Conservation (phyloP, 768 basidiomycete genomes). For the Cyathus striatus region DNA sequence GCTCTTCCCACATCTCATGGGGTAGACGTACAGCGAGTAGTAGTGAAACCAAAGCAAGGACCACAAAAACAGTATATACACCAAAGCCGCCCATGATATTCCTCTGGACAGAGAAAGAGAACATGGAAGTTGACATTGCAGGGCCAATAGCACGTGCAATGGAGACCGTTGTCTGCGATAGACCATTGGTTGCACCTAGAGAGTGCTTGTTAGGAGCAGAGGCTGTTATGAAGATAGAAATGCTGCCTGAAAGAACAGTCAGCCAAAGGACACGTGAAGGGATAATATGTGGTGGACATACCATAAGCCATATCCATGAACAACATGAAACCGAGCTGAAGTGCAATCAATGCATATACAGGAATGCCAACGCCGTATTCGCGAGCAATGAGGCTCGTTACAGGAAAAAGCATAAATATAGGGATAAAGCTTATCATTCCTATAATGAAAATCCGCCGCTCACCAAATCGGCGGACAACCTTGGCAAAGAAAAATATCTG, state of each 20-base stretch:
- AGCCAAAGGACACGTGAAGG: background rate
- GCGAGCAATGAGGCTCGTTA: constrained; percentile 34
- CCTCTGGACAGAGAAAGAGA: constrained; percentile 45
- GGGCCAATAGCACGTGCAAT: constrained; percentile 47
- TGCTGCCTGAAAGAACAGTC: constrained; percentile 27
- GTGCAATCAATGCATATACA: constrained; percentile 30
- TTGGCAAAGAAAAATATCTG: constrained; percentile 36
- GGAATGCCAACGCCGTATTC: constrained; percentile 22
- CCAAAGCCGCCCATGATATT: constrained; percentile 46
- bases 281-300: constrained; percentile 13
- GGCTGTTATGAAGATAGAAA: constrained; percentile 47
- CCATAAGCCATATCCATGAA: constrained; percentile 39
- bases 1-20: constrained; percentile 30
- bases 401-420: constrained; percentile 35
- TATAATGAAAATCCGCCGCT: constrained; percentile 31
- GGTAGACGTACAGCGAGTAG: constrained; percentile 34
- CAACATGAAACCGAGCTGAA: constrained; percentile 20
- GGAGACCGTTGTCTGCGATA: constrained; percentile 39
- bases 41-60: constrained; percentile 28
- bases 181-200: constrained; percentile 49
- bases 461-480: constrained; percentile 35
- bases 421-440: constrained; percentile 32
- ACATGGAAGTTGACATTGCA: constrained; percentile 42
- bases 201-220: constrained; percentile 46
- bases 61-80: constrained; percentile 37